These are phyloP conservation scores for Cyphellophora europaea DNA, from an alignment of 2,329 filamentous ascomycete species.

Conservation along the genomic window DNA sequence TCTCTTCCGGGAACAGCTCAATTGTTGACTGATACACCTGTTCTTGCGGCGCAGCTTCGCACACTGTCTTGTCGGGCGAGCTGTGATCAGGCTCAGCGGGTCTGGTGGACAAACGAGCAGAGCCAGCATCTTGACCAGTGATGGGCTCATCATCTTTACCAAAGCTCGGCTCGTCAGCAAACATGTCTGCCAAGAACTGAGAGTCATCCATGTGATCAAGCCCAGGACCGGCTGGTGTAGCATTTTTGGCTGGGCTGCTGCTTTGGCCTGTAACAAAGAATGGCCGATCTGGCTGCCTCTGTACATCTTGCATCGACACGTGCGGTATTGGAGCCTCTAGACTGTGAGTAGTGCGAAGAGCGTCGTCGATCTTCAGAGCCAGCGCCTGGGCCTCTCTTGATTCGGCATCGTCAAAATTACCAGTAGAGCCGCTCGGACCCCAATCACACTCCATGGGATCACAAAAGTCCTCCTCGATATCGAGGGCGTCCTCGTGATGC, in stretches of 20 bases:
- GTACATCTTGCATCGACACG: slow-evolving; percentile 10
- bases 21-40: not conserved
- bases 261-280: slow-evolving; percentile 1
- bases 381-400: not conserved
- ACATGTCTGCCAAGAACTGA: not conserved
- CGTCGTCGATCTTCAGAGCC: slow-evolving; percentile 4
- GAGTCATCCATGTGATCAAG: not conserved
- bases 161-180: not conserved
- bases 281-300: slow-evolving; percentile 3
- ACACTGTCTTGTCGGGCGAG: not conserved
- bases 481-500: not conserved
- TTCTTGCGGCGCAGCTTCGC: not conserved
- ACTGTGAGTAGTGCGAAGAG: slow-evolving; percentile 6
- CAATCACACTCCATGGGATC: not conserved
- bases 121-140: not conserved
- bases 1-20: slow-evolving; percentile 3
- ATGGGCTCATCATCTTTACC: not conserved
- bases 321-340: slow-evolving; percentile 10
- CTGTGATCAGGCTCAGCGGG: not conserved
- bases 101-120: slow-evolving; percentile 1
- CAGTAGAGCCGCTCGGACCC: not conserved
- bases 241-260: slow-evolving; percentile 4
- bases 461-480: not conserved
- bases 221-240: not conserved
- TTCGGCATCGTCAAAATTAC: not conserved